These are phyloP conservation scores for Globisporangium solare DNA, from an alignment of 352 stramenopile species.

Conservation along the genomic window DNA sequence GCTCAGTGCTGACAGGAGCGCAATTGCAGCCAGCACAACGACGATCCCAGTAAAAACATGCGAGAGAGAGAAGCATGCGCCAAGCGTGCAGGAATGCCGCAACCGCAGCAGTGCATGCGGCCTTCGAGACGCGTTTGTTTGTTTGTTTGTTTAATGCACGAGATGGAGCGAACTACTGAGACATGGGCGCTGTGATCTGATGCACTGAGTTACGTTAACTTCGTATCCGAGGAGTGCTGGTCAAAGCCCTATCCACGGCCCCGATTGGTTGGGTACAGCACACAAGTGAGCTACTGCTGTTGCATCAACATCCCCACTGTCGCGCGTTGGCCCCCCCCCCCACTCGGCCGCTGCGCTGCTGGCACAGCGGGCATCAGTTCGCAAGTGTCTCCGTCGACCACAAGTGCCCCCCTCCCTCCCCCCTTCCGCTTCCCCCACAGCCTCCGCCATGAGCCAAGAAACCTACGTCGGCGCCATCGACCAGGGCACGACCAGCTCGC, in stretches of 20 bases:
- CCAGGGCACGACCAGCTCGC: constrained; percentile 95
- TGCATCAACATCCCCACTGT: constrained; percentile 2
- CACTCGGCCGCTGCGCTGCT: background rate
- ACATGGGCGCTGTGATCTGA: too few species aligned
- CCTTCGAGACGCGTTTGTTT: too few species aligned
- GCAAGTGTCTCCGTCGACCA: constrained; percentile 22
- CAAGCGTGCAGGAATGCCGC: background rate
- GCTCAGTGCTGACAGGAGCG: too few species aligned
- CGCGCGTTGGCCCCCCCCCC: constrained; percentile 2
- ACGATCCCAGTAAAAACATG: too few species aligned
- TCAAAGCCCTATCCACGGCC: background rate
- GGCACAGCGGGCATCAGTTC: constrained; percentile 23
- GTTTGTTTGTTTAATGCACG: too few species aligned
- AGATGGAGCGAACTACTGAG: too few species aligned
- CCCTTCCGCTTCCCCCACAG: background rate
- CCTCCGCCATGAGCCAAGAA: constrained; percentile 29
- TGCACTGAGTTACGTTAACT: background rate
- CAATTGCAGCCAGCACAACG: too few species aligned
- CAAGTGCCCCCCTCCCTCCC: constrained; percentile 7
- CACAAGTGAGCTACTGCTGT: background rate
- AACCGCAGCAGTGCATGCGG: too few species aligned
- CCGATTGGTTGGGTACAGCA: constrained; percentile 5
- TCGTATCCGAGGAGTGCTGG: too few species aligned
- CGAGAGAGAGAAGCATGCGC: background rate
- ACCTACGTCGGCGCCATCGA: constrained; percentile 91